phyloP scores from a whole-genome alignment of 1,139 yeast genomes.

The Zhuliangozyma parablackwelliae region DNA sequence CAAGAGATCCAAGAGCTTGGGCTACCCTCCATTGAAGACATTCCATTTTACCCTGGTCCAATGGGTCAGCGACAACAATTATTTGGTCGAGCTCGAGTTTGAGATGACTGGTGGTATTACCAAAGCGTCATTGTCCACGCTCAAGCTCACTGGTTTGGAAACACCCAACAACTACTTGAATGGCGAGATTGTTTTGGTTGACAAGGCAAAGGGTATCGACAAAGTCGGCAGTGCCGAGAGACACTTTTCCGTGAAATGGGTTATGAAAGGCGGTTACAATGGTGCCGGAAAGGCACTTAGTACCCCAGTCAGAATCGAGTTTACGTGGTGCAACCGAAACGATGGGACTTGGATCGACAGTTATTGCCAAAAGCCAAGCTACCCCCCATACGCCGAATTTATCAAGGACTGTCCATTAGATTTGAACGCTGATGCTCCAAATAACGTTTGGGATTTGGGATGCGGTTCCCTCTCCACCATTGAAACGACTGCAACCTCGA shows the following conservation, averaged over 20 bases:
- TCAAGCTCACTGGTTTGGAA: constrained; percentile 1
- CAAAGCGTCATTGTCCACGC: constrained; percentile 2
- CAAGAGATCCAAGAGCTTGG: constrained; percentile 1
- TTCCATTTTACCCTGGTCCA: not conserved
- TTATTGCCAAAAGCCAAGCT: no score
- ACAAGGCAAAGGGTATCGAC: not conserved
- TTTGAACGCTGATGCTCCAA: no score
- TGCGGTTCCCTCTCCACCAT: no score
- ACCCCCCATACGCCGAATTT: no score
- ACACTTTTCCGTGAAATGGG: constrained; percentile 2
- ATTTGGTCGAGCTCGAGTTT: constrained; percentile 3
- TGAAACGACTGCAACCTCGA: no score
- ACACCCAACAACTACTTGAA: constrained; percentile 3
- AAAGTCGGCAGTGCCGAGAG: constrained; percentile 1
- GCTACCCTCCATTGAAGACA: not conserved
- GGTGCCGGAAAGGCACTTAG: no score
- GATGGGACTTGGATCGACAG: not conserved
- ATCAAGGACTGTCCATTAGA: no score
- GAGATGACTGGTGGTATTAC: constrained; percentile 2
- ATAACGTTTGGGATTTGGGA: no score
- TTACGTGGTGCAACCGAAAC: not conserved
- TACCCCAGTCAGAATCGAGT: no score
- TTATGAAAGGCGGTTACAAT: constrained; percentile 1
- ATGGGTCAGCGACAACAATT: constrained; percentile 2
- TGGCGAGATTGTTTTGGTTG: constrained; percentile 1